These are phyloP conservation scores for Clitopilus hobsonii DNA, from an alignment of 768 basidiomycete genomes.

Conservation along the genomic window DNA sequence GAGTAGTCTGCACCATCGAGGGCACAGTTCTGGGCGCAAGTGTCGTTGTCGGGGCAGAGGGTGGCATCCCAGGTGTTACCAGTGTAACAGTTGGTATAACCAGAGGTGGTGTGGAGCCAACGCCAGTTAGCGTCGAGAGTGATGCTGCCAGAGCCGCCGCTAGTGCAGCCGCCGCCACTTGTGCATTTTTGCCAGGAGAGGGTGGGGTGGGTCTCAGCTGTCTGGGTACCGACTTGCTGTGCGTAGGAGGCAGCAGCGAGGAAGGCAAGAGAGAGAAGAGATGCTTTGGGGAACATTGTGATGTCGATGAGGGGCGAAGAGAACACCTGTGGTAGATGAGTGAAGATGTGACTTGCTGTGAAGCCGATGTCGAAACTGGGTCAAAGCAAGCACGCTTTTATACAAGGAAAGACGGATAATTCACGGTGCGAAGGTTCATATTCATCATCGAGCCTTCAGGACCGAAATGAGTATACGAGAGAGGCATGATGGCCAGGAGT, in stretches of 20 bases:
- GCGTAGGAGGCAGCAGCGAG: conserved; percentile 34
- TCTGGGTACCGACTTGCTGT: conserved; percentile 50
- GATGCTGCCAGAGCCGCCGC: conserved; percentile 27
- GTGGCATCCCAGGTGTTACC: conserved; percentile 51
- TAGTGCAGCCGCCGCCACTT: conserved; percentile 33
- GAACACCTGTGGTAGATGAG: not conserved
- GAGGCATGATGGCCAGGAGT: not conserved
- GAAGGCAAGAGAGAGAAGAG: conserved; percentile 15
- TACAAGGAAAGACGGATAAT: not conserved
- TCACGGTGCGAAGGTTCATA: not conserved
- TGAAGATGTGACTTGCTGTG: not conserved
- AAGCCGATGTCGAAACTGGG: not conserved
- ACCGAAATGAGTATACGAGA: not conserved
- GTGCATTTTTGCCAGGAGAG: conserved; percentile 46
- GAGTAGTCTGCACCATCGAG: conserved; percentile 44
- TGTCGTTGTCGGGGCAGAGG: conserved; percentile 43
- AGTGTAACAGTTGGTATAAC: conserved; percentile 45
- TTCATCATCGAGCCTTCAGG: not conserved
- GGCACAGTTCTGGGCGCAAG: conserved; percentile 42
- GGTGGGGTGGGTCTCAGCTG: conserved; percentile 44
- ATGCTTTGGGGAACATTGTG: not conserved
- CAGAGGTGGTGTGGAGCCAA: conserved; percentile 38
- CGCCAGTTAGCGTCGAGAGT: conserved; percentile 58
- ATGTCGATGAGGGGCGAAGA: too few species aligned
- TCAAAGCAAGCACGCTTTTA: not conserved